These are phyloP conservation scores for Bruguiera sexangula DNA, from an alignment of 345 rosid genomes.

Conservation along the genomic window DNA sequence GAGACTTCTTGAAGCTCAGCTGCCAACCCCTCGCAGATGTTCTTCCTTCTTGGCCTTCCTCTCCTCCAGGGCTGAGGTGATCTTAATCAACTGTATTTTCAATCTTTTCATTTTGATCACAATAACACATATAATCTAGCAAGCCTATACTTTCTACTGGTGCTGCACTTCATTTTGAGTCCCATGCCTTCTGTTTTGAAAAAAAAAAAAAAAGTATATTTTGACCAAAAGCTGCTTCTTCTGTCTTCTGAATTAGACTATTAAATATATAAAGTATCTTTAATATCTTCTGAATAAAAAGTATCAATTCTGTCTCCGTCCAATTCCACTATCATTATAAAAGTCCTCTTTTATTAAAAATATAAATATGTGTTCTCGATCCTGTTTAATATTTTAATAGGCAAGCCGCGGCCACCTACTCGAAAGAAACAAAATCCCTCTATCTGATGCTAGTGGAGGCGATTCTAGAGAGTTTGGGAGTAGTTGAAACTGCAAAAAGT, in stretches of 20 bases:
- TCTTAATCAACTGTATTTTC: no score
- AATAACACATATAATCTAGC: no score
- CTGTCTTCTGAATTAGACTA: no score
- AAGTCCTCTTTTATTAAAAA: background rate
- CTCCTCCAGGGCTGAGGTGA: constrained; percentile 32
- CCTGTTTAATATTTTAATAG: constrained; percentile 14
- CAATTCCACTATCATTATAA: no score
- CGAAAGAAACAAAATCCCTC: constrained; percentile 23
- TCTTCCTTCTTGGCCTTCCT: constrained; percentile 40
- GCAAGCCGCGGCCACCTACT: constrained; percentile 29
- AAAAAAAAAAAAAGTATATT: background rate
- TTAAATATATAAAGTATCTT: background rate
- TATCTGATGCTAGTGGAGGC: constrained; percentile 31
- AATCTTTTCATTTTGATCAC: no score
- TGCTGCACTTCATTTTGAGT: no score
- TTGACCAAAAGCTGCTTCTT: background rate
- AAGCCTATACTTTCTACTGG: no score
- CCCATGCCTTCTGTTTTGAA: no score
- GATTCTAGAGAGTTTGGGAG: constrained; percentile 32
- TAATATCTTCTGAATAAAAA: background rate
- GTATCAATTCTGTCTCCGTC: background rate
- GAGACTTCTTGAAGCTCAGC: constrained; percentile 44
- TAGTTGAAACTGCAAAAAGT: constrained; percentile 3
- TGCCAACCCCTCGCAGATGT: constrained; percentile 31
- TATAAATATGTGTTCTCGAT: background rate